Base-by-base conservation (phyloP, 495 filamentous ascomycete genomes). In the Pyronema domesticum region DNA sequence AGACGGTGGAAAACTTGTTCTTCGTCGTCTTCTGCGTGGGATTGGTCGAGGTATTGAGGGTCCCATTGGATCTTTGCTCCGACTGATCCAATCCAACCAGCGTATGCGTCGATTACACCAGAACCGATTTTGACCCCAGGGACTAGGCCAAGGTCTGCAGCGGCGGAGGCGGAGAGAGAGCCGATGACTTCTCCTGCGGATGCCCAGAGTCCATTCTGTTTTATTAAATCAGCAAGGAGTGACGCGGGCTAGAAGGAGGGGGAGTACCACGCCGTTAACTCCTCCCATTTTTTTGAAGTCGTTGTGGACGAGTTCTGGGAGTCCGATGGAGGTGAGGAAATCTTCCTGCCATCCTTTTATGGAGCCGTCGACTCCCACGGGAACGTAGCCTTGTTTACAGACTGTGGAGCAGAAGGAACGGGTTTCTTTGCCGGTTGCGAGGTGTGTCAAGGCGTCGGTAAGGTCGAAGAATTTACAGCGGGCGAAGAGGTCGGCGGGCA, bases 341-440 rank as follows among this genome's bases (percentile, higher is more conserved):
- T 95, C 89, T 57, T 86, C 86, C 66, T 96, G 87, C 91, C 91
- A 98, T 4, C 91, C 91, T 70, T 95, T 98, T 14, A 94, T 86
- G 68, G 89, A 95, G 37, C 89, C 89, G 62, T 98, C 91, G 15
- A 95, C 86, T 40, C 91, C 91, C 11, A 95, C 83, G 0, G 91
- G 91, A 1, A 98, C 85, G 65, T 79, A 95, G 0, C 89, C 91
- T 64, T 96, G 91, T 69, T 95, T 96, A 68, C 91, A 95, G 15
- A 94, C 85, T 3, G 86, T 81, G 57, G 85, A 94, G 67, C 89
- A 96, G 64, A 86, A 94, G 68, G 86, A 93, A 55, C 91, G 72
- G 39, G 80, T 89, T 68, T 96, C 89, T 53, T 79, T 85, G 4
- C 89, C 91, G n/a, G 91, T 95, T 14, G 91, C 91, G 55, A 98